Conservation (phyloP, 23 red algal species). For the Gracilaria vermiculophylla region DNA sequence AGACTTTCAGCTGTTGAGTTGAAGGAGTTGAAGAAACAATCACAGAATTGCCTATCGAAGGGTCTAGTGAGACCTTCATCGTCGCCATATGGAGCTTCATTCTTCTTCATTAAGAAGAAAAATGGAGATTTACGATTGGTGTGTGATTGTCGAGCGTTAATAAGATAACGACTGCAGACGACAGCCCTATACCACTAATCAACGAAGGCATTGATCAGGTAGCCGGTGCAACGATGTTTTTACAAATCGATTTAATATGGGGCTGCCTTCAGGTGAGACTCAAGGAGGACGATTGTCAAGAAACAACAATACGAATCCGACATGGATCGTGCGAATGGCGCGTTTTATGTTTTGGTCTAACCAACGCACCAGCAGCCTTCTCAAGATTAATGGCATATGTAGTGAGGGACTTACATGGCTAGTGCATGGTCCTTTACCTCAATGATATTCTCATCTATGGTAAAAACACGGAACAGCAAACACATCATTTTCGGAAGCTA, state of each 20-base stretch:
- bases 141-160: conserved; percentile 45
- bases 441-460: conserved; percentile 48
- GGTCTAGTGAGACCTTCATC: conserved; percentile 5
- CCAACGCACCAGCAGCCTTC: conserved; percentile 26
- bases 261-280: conserved; percentile 37
- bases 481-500: conserved; percentile 15
- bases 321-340: conserved; percentile 42
- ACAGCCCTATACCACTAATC: conserved; percentile 26
- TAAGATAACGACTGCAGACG: conserved; percentile 27
- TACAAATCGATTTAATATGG: conserved; percentile 32
- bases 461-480: conserved; percentile 22
- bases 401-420: background rate
- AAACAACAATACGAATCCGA: conserved; percentile 17
- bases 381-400: background rate
- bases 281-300: background rate
- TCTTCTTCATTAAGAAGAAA: conserved; percentile 49
- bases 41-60: background rate
- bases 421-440: conserved; percentile 23
- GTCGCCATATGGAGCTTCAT: conserved; percentile 22
- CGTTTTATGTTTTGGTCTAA: conserved; percentile 25
- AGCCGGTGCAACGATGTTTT: conserved; percentile 22
- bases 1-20: background rate
- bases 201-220: conserved; percentile 45
- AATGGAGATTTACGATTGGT: conserved; percentile 26
- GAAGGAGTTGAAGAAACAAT: conserved; percentile 8